phyloP scores from a whole-genome alignment of 768 basidiomycete genomes.

The Tephrocybe sp. region DNA sequence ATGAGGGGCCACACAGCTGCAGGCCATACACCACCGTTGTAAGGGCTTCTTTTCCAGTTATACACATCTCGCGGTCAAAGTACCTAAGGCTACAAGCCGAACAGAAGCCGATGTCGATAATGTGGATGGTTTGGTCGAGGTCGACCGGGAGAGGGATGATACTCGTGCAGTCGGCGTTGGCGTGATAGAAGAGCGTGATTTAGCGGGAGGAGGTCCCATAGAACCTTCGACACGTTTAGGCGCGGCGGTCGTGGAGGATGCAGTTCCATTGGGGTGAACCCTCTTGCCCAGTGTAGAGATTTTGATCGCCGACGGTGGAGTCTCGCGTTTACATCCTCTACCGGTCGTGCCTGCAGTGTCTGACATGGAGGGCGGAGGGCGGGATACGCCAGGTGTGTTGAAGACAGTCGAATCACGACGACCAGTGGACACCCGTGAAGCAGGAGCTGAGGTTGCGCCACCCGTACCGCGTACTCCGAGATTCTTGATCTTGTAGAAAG shows the following conservation, averaged over 20 bases:
- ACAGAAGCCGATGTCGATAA: constrained; percentile 28
- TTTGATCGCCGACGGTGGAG: constrained; percentile 27
- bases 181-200: constrained; percentile 36
- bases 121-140: constrained; percentile 28
- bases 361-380: constrained; percentile 57
- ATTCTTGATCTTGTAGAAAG: constrained; percentile 73
- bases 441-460: constrained; percentile 52
- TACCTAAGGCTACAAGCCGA: too few relatives aligned
- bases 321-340: constrained; percentile 33
- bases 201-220: constrained; percentile 56
- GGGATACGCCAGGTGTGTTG: constrained; percentile 46
- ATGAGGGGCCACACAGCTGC: too few relatives aligned
- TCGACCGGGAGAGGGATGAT: constrained; percentile 35
- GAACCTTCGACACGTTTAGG: constrained; percentile 33
- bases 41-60: too few relatives aligned
- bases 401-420: constrained; percentile 60
- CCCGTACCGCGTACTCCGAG: constrained; percentile 54
- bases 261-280: constrained; percentile 38
- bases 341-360: constrained; percentile 39
- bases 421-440: constrained; percentile 33
- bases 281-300: constrained; percentile 49
- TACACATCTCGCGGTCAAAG: too few relatives aligned
- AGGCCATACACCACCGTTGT: too few relatives aligned
- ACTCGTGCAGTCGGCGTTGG: constrained; percentile 36
- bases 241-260: constrained; percentile 22